phyloP scores from a whole-genome alignment of 2,329 filamentous ascomycete species.

The Fusarium domesticum region DNA sequence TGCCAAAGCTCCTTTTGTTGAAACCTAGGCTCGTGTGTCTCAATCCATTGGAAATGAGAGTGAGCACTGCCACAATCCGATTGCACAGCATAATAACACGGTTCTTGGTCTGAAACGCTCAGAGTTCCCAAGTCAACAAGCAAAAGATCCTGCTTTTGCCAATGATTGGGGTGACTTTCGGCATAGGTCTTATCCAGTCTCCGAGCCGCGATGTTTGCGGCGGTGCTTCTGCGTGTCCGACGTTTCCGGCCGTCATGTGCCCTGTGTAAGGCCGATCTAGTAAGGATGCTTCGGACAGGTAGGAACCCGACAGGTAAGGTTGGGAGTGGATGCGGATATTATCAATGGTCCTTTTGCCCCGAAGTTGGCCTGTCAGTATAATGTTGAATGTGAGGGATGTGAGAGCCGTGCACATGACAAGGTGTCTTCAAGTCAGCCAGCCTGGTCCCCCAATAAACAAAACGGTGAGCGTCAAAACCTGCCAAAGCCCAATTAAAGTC shows the following conservation, averaged over 20 bases:
- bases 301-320: no score
- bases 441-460: no score
- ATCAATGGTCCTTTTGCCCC: no score
- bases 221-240: background rate
- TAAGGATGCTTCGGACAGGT: no score
- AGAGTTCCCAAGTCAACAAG: background rate
- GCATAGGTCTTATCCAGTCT: background rate
- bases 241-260: background rate
- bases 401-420: no score
- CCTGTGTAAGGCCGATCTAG: no score
- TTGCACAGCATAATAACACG: constrained; percentile 10
- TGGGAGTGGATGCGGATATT: no score
- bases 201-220: background rate
- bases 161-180: background rate
- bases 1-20: background rate
- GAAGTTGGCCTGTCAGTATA: no score
- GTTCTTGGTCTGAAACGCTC: constrained; percentile 4
- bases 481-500: no score
- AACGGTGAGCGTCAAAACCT: no score
- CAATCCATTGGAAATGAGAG: constrained; percentile 11
- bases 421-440: no score
- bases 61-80: constrained; percentile 16
- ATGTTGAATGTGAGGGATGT: no score
- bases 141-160: background rate
- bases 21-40: constrained; percentile 2